Percentiles rank a stretch among this genome's conserved stretches.
phyloP scores from a whole-genome alignment of 2,329 filamentous ascomycete genomes.

The Incumbomyces lentus region DNA sequence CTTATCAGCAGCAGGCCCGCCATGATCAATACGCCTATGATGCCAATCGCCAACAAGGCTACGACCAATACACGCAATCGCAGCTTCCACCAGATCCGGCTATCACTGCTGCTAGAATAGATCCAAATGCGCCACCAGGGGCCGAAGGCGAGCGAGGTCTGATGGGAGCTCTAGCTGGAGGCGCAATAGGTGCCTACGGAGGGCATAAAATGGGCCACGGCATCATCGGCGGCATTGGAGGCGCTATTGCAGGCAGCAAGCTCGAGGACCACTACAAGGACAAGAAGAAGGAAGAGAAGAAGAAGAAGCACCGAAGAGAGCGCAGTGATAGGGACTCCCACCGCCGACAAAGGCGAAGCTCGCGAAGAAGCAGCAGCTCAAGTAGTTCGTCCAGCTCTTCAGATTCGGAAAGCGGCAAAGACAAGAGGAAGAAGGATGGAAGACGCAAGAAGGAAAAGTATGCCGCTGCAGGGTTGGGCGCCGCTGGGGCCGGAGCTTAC shows the following conservation, averaged over 20 bases:
- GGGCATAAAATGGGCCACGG: conserved; percentile 38
- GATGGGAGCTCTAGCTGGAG: conserved; percentile 37
- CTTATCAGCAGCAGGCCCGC: conserved; percentile 5
- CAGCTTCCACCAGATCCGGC: neutral
- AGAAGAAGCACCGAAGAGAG: conserved; percentile 8
- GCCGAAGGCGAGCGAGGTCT: conserved; percentile 34
- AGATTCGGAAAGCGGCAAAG: conserved; percentile 9
- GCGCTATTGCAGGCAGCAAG: conserved; percentile 37
- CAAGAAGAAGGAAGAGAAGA: conserved; percentile 25
- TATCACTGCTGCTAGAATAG: neutral
- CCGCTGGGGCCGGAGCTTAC: conserved; percentile 7
- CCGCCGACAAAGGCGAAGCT: conserved; percentile 8
- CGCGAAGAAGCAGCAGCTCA: conserved; percentile 9
- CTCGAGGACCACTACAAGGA: conserved; percentile 32
- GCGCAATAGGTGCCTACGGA: conserved; percentile 35
- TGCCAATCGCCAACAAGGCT: conserved; percentile 6
- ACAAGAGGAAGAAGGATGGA: conserved; percentile 12
- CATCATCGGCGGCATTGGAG: conserved; percentile 38
- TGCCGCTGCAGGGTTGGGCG: conserved; percentile 9
- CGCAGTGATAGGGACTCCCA: neutral
- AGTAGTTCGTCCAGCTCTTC: conserved; percentile 14
- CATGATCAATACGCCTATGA: conserved; percentile 10
- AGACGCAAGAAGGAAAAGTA: conserved; percentile 9
- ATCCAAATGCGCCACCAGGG: conserved; percentile 17
- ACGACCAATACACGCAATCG: conserved; percentile 2